Evolutionary conservation across 2,329 filamentous ascomycete species (phyloP).

Genomic region (Stagonosporopsis chrysanthemi): DNA sequence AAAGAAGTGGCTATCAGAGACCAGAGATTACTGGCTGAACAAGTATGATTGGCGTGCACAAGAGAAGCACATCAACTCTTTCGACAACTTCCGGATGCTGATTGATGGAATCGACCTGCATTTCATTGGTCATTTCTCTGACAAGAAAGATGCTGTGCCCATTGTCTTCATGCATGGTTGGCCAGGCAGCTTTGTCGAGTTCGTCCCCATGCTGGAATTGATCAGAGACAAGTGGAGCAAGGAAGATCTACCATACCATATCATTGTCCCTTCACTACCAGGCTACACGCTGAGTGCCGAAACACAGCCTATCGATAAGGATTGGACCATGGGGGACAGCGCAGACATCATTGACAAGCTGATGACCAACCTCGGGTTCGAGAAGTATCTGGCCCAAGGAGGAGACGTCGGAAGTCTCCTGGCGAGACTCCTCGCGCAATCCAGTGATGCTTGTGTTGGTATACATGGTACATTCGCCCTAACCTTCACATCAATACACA

Average conservation of each 20-base stretch:
- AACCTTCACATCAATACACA: too few species aligned
- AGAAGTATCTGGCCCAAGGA: conserved; percentile 64
- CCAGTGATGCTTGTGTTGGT: too few species aligned
- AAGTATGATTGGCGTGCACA: conserved; percentile 47
- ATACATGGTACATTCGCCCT: too few species aligned
- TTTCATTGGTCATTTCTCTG: conserved; percentile 64
- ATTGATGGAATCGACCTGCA: conserved; percentile 59
- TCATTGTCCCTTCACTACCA: conserved; percentile 64
- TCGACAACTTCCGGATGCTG: conserved; percentile 59
- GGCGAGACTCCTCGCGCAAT: conserved; percentile 25
- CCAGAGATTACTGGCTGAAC: conserved; percentile 50
- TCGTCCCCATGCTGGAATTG: conserved; percentile 59
- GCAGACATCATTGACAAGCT: conserved; percentile 59
- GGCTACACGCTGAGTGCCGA: conserved; percentile 62
- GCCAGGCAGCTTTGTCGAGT: conserved; percentile 64
- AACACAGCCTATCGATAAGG: conserved; percentile 52
- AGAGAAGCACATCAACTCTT: conserved; percentile 58
- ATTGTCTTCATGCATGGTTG: conserved; percentile 64
- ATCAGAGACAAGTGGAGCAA: conserved; percentile 58
- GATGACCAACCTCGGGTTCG: conserved; percentile 63
- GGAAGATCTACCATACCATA: conserved; percentile 62
- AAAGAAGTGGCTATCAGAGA: conserved; percentile 41
- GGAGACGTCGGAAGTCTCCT: conserved; percentile 63
- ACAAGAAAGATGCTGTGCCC: conserved; percentile 60
- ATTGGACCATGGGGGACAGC: conserved; percentile 53